Evolutionary conservation across 345 rosid genomes (phyloP), one percentile per base, ranked within the genome.

Genomic region (Citrus inodora): DNA sequence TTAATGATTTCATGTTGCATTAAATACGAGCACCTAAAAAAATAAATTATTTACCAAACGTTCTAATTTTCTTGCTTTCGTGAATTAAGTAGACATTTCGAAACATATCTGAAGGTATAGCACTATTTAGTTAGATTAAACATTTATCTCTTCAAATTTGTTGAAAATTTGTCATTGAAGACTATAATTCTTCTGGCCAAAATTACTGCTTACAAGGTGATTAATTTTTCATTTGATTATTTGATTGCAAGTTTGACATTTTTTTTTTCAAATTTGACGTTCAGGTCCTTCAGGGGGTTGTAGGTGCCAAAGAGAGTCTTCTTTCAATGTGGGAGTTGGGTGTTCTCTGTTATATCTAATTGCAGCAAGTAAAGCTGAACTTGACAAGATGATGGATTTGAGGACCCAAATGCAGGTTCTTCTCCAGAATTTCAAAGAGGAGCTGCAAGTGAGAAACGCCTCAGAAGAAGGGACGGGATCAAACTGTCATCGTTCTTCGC

Each of bases 311-410:
- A 82, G 64, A 6, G 94, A 82, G 19, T 38, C 70, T 28, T 58
- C 82, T 73, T 81, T 91, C 64, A 88, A 84, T 66, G n/a, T 88
- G 70, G 94, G 95, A 78, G 68, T 85, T 25, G 91, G 88, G 38
- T 87, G 85, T 70, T 85, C 83, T 80, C 86, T 94, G 24, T 51
- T 92, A 25, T 86, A 85, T 81, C 70, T 92, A 24, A 75, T 90
- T 59, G 89, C 84, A 27, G 85, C 88, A 0, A 83, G 91, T 79
- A 90, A 85, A 80, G 86, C 78, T 59, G 98, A 94, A 80, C 90
- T 89, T 58, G 75, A 82, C 77, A 91, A 86, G 79, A 82, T 89
- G 76, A 35, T 63, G n/a, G 88, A 86, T 66, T 66, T 86, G 83
- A 80, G 88, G 35, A 85, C 60, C 80, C 90, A 91, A 71, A 82